Conservation (phyloP, 805 yeast genomes). For the Candida nanaspora region DNA sequence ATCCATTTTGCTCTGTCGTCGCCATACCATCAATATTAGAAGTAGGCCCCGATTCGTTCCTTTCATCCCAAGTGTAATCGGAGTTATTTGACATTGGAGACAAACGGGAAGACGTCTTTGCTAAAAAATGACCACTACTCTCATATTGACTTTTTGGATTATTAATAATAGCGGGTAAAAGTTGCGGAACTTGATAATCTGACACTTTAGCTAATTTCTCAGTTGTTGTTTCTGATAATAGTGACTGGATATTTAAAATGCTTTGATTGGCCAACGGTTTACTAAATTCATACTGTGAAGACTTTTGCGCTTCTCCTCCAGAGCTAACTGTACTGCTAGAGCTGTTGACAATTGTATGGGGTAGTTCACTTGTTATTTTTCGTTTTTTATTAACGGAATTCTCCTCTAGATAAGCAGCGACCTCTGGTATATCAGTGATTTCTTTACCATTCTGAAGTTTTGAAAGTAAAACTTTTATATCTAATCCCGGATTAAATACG, state of each 20-base stretch:
- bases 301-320: too few relatives aligned
- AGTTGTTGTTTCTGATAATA: neutral
- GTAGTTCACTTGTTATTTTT: too few relatives aligned
- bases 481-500: slow-evolving; percentile 3
- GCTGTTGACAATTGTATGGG: too few relatives aligned
- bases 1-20: slow-evolving; percentile 10
- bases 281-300: neutral
- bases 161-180: slow-evolving; percentile 5
- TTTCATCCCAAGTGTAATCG: slow-evolving; percentile 7
- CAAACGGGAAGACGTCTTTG: neutral
- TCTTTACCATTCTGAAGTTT: slow-evolving; percentile 5
- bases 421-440: slow-evolving; percentile 5
- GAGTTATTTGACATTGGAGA: slow-evolving; percentile 1
- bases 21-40: slow-evolving; percentile 10
- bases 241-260: neutral
- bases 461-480: slow-evolving; percentile 3
- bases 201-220: neutral
- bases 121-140: too few relatives aligned
- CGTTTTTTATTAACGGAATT: neutral
- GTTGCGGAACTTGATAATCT: slow-evolving; percentile 5
- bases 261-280: neutral
- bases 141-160: neutral
- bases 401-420: neutral
- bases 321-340: too few relatives aligned
- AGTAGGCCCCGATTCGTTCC: neutral